Evolutionary conservation across 305 asterid genomes (phyloP), one percentile per base, ranked within the genome.

Genomic region (Rubia peregrina): DNA sequence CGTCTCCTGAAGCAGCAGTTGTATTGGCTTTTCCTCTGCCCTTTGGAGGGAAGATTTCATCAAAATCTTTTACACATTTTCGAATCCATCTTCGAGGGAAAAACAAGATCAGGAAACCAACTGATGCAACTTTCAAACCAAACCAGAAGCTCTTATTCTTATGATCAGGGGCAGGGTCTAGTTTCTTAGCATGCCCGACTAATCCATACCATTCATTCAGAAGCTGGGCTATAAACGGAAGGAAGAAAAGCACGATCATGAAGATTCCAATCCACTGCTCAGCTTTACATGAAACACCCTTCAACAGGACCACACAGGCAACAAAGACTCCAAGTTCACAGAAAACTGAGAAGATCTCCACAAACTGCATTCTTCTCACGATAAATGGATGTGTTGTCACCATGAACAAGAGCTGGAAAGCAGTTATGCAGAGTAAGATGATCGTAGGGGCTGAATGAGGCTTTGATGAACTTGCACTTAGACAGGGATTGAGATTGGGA

Each of bases 301-400:
- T 86, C 80, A 79, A 12, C 70, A 88, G 79, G 66, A 83, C 83
- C 68, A 80, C 22, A 73, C 89, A 91, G 41, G 84, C 53, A 49
- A 90, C 74, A 14, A 91, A 88, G 53, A 88, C 61, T 11, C 79
- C 84, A 13, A 87, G 77, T 78, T 91, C 93, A 30, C 87, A 74
- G 1, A 85, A 74, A 22, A 86, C 85, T 0, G 98, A 83, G 72
- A 91, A 59, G 73, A 91, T 89, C 86, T 94, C 97, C 9, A 88
- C 96, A 14, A 94, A 61, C 79, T 94, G 99, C 57, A 89, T 87
- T 73, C 76, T 85, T 78, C 87, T 94, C 83, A 86, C 87, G 51
- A 94, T 91, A 86, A 91, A 94, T 24, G 97, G 98, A 85, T 91
- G 91, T 83, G 89, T 94, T 2, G 91, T 84, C 72, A 94, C 84